Conservation (phyloP, 2,329 filamentous ascomycete genomes). For the Dothistroma septosporum region DNA sequence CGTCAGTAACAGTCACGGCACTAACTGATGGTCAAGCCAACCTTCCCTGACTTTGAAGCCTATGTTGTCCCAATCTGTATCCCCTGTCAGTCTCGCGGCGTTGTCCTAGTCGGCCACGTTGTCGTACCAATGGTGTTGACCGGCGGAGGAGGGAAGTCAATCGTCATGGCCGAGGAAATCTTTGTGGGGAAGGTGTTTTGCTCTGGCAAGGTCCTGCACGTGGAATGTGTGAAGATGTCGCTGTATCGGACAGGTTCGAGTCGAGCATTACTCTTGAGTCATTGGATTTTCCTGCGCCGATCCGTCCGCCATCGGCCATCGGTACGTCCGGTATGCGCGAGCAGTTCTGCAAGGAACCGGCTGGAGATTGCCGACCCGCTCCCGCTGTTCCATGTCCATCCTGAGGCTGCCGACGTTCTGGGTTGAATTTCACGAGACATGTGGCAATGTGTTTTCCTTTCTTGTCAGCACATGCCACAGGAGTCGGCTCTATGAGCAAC, state of each 20-base stretch:
- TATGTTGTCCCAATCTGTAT: conserved; percentile 79
- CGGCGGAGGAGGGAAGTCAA: conserved; percentile 68
- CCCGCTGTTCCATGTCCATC: no score
- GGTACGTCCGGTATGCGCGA: no score
- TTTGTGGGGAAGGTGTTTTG: no score
- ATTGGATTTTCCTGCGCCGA: no score
- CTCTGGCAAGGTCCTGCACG: no score
- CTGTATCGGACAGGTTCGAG: no score
- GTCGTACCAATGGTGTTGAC: conserved; percentile 65
- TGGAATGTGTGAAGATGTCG: no score
- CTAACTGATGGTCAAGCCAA: conserved; percentile 38
- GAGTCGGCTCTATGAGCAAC: background rate
- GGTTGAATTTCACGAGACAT: background rate
- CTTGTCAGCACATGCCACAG: background rate
- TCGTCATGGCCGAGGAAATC: conserved; percentile 25
- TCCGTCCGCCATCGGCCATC: no score
- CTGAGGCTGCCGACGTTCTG: background rate
- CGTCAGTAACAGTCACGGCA: background rate
- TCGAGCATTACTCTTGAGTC: no score
- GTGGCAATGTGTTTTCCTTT: conserved; percentile 6
- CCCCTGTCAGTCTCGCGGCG: conserved; percentile 10
- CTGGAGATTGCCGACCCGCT: no score
- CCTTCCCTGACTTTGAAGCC: conserved; percentile 91
- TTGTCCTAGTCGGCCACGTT: conserved; percentile 10
- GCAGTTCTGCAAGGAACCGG: no score